A percentile compares a stretch with the other conserved stretches of the same genome.
Evolutionary conservation across 345 rosid genomes (phyloP).

Genomic region (Eucalyptus sideroxylon): DNA sequence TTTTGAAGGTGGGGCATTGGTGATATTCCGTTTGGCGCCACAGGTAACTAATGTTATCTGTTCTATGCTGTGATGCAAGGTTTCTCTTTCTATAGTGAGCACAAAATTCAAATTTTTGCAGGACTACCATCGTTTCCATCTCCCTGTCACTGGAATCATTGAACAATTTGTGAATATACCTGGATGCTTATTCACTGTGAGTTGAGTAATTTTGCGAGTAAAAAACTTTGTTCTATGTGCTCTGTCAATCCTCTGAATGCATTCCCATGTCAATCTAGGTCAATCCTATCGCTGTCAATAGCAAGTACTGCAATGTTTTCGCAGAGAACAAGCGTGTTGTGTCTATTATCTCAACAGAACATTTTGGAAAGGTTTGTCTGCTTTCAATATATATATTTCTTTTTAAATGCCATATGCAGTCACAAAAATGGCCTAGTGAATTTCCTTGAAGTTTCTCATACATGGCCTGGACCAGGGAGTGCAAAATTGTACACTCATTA

Average conservation of each 20-base stretch:
- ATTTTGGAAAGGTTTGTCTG: slow-evolving; percentile 70
- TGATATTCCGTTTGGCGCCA: slow-evolving; percentile 88
- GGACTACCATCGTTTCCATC: slow-evolving; percentile 88
- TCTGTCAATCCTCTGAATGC: neutral
- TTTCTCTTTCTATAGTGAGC: neutral
- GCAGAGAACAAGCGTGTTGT: slow-evolving; percentile 79
- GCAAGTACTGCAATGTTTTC: slow-evolving; percentile 92
- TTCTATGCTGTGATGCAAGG: neutral
- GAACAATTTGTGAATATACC: slow-evolving; percentile 49
- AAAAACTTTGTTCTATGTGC: neutral
- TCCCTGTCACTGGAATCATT: slow-evolving; percentile 75
- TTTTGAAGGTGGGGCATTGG: slow-evolving; percentile 64
- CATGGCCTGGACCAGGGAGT: neutral
- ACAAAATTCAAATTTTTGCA: neutral
- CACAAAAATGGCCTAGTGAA: neutral
- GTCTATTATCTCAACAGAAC: slow-evolving; percentile 54
- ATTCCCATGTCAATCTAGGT: slow-evolving; percentile 31
- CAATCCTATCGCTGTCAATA: slow-evolving; percentile 91
- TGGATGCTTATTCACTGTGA: slow-evolving; percentile 78
- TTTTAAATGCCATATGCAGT: neutral
- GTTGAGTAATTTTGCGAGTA: neutral
- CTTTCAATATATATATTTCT: neutral
- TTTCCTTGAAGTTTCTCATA: neutral
- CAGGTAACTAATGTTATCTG: slow-evolving; percentile 33
- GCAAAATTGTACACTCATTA: neutral